A percentile compares a stretch with the other conserved stretches of the same genome.
These are phyloP conservation scores for Prunus campanulata DNA, from an alignment of 306 rosid genomes.

Conservation along the genomic window DNA sequence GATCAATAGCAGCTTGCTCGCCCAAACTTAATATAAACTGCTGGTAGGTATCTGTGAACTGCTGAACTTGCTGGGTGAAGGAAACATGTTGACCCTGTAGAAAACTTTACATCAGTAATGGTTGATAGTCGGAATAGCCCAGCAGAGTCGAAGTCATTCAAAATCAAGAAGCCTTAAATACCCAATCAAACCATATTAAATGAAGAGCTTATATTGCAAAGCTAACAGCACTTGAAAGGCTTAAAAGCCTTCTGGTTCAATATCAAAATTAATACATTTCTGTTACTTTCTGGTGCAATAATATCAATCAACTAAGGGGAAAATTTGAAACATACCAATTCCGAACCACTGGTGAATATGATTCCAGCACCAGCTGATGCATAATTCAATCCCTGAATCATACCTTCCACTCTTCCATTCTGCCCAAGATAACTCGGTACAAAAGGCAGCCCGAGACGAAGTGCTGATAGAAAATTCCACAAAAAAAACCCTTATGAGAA, in stretches of 20 bases:
- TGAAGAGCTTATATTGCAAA: background rate
- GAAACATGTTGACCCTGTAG: conserved; percentile 86
- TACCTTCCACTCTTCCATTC: conserved; percentile 48
- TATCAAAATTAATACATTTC: no score
- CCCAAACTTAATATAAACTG: conserved; percentile 66
- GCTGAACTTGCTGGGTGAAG: conserved; percentile 77
- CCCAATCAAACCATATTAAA: background rate
- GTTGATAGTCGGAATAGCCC: no score
- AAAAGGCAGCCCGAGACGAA: conserved; percentile 83
- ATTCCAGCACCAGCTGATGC: conserved; percentile 96
- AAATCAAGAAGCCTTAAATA: background rate
- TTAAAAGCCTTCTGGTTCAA: no score
- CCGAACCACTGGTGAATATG: conserved; percentile 80
- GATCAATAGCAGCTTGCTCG: conserved; percentile 50
- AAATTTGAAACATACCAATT: conserved; percentile 51
- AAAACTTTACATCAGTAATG: background rate
- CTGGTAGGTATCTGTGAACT: conserved; percentile 69
- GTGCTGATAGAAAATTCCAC: conserved; percentile 33
- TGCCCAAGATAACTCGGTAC: conserved; percentile 87
- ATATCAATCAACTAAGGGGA: background rate
- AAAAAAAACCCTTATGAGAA: background rate
- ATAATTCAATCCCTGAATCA: conserved; percentile 76
- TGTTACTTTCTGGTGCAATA: no score
- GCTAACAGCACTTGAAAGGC: background rate
- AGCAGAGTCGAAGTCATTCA: no score